These are phyloP conservation scores for Rhynchospora tenuis DNA, from an alignment of 176 grass and related monocot species.

Conservation along the genomic window DNA sequence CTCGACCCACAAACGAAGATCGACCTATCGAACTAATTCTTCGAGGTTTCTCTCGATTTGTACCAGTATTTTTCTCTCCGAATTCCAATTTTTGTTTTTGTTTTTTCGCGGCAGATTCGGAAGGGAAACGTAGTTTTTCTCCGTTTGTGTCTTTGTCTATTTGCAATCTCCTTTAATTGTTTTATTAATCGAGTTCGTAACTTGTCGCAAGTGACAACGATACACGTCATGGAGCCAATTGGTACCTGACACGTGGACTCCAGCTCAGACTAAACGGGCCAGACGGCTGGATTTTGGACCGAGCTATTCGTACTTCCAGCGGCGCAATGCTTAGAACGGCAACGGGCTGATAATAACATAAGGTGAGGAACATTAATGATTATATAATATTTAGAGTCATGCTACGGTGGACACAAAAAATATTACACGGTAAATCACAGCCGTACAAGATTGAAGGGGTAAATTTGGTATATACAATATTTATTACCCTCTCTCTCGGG, in stretches of 20 bases:
- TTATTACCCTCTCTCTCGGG: too few species aligned
- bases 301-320: not conserved
- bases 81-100: not conserved
- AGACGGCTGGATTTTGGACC: not conserved
- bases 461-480: too few species aligned
- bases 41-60: not conserved
- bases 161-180: not conserved
- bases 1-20: not conserved
- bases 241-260: not conserved
- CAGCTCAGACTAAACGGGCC: not conserved
- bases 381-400: too few species aligned
- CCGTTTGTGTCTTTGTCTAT: slow-evolving; percentile 4
- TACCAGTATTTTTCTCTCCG: not conserved
- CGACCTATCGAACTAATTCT: not conserved
- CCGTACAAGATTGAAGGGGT: too few species aligned
- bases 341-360: too few species aligned
- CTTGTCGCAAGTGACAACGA: not conserved
- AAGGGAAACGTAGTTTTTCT: not conserved
- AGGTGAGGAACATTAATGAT: too few species aligned
- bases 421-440: too few species aligned
- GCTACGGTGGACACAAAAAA: too few species aligned
- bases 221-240: slow-evolving; percentile 15
- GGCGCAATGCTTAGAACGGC: not conserved
- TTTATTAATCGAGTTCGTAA: not conserved
- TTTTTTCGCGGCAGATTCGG: slow-evolving; percentile 10